Evolutionary conservation across 1,139 yeast species (phyloP).

Genomic region (Trichomonascaceae sp.): DNA sequence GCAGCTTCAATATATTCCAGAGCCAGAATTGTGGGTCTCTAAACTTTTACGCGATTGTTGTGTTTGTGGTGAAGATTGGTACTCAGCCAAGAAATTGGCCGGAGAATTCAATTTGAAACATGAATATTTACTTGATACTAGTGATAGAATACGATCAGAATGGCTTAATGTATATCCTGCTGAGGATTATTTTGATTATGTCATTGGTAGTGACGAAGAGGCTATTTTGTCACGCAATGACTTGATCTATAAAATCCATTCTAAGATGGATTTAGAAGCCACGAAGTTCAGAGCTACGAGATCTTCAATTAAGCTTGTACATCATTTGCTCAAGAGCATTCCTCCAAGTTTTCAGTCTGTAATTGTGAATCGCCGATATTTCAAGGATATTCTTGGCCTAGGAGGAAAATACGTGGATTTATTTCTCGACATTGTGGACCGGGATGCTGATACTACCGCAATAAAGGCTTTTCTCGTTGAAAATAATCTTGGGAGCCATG

Average conservation of each 20-base stretch:
- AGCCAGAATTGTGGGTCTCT: slow-evolving; percentile 45
- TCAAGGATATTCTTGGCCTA: neutral
- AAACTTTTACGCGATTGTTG: slow-evolving; percentile 33
- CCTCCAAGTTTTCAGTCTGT: neutral
- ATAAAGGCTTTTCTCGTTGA: slow-evolving; percentile 2
- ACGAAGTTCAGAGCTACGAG: slow-evolving; percentile 7
- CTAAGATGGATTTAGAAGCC: slow-evolving; percentile 8
- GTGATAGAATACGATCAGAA: neutral
- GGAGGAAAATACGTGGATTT: neutral
- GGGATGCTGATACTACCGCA: neutral
- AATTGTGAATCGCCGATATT: neutral
- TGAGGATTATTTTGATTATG: slow-evolving; percentile 27
- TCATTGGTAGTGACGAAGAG: slow-evolving; percentile 16
- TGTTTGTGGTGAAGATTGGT: slow-evolving; percentile 26
- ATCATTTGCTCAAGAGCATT: slow-evolving; percentile 1
- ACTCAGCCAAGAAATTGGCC: slow-evolving; percentile 12
- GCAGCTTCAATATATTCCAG: slow-evolving; percentile 59
- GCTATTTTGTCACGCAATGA: slow-evolving; percentile 20
- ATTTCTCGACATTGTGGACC: neutral
- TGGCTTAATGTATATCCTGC: slow-evolving; percentile 6
- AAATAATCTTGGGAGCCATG: neutral
- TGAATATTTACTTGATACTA: neutral
- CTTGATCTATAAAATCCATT: slow-evolving; percentile 1
- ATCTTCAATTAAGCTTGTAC: neutral
- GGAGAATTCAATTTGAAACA: slow-evolving; percentile 4